Evolutionary conservation across 495 filamentous ascomycete genomes (phyloP).

Genomic region (Xylaria cubensis): DNA sequence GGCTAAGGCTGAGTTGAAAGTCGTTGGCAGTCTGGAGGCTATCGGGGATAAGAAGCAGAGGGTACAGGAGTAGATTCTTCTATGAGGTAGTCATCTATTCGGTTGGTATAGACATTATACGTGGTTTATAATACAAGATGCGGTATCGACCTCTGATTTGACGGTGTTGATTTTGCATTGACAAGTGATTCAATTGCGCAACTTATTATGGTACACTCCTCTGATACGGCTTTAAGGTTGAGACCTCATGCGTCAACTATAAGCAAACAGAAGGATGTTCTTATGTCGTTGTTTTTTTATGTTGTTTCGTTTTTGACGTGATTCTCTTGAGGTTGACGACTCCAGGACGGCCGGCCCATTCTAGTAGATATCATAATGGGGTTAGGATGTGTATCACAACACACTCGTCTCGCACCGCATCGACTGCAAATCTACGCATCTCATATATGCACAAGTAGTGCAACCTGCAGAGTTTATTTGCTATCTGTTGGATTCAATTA

Average conservation of each 20-base stretch:
- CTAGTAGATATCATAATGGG: background rate
- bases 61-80: constrained; percentile 13
- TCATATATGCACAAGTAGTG: background rate
- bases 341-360: background rate
- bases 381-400: background rate
- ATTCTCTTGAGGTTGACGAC: background rate
- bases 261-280: background rate
- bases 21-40: constrained; percentile 48
- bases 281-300: background rate
- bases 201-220: background rate
- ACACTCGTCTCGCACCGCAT: background rate
- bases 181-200: too few relatives aligned
- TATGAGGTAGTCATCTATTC: background rate
- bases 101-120: background rate
- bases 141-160: background rate
- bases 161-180: too few relatives aligned
- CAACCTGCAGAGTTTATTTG: background rate
- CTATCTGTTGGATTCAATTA: background rate
- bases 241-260: background rate
- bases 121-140: background rate
- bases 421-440: background rate
- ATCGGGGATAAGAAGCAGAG: constrained; percentile 19
- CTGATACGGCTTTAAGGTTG: background rate
- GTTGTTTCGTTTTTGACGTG: background rate
- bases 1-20: constrained; percentile 67